Evolutionary conservation across 371 early-diverging fungal species (phyloP), one percentile per base, ranked within the genome.

Genomic region (Polyrhizophydium stewartii): DNA sequence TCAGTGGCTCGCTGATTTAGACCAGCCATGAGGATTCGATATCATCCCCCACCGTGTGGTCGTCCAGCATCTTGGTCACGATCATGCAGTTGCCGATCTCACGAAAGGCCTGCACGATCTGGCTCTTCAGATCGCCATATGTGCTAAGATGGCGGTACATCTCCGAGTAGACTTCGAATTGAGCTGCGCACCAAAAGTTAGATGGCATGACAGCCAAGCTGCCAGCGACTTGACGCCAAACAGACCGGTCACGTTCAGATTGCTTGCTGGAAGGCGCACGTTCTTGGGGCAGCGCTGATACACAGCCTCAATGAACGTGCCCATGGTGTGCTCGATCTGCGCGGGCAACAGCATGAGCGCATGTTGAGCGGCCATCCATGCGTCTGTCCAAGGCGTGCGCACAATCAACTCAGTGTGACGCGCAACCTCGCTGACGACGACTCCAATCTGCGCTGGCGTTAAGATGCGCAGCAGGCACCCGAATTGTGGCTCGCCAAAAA

Each of bases 51-150:
- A 76, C 80, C 56, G 65, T 24, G 6, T 67, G 65, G n/a, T 70
- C 68, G 30, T 76, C 70, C 6, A 81, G 55, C 21, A 56, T 25
- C 45, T 63, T 53, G 35, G 73, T 60, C 13, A 59, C 43, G 21
- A 76, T 19, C 0, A 78, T 55, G 0, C 61, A 40, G 59, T 82
- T 82, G 19, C 82, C 82, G 25, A 78, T 55, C 57, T 78, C 75
- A 22, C 77, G 63, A 47, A 82, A 76, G 0, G 67, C 69, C 56
- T 80, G 76, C 2, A 76, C 59, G 5, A 82, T 76, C 25, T 74
- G 74, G 22, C 70, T 47, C 38, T 69, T 70, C 7, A 79, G 63
- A 45, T 69, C 70, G 25, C 56, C 52, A 58, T 76, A 76, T n/a
- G n/a, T n/a, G n/a, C n/a, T n/a, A n/a, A n/a, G n/a, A n/a, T n/a